These are phyloP conservation scores for Russula abietina DNA, from an alignment of 768 basidiomycete genomes.

Conservation along the genomic window DNA sequence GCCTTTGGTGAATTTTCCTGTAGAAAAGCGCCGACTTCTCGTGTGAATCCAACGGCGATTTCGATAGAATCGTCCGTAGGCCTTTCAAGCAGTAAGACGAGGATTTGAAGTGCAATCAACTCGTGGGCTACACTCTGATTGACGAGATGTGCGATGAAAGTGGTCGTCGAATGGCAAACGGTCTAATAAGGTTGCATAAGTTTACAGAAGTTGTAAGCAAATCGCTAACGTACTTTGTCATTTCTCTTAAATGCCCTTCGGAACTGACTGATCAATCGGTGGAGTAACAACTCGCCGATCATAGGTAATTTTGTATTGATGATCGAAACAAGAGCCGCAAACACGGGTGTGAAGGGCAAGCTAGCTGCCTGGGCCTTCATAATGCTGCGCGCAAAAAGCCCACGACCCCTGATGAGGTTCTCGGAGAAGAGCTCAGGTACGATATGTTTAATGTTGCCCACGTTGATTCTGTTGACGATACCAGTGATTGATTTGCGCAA, in stretches of 20 bases:
- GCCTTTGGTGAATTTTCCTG: conserved; percentile 91
- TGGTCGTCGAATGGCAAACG: conserved; percentile 88
- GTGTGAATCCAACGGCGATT: conserved; percentile 95
- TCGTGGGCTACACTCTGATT: conserved; percentile 84
- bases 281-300: conserved; percentile 87
- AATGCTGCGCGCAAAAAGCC: conserved; percentile 86
- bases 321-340: conserved; percentile 88
- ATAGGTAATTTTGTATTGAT: conserved; percentile 97
- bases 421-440: conserved; percentile 89
- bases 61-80: conserved; percentile 98
- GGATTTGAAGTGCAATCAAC: conserved; percentile 89
- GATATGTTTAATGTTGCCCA: conserved; percentile 91
- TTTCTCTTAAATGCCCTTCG: conserved; percentile 92
- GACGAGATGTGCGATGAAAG: conserved; percentile 59
- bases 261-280: conserved; percentile 91
- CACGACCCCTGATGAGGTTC: conserved; percentile 89
- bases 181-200: conserved; percentile 45
- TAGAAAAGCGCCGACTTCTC: conserved; percentile 94
- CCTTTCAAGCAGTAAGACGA: conserved; percentile 89
- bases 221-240: conserved; percentile 67
- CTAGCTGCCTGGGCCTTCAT: conserved; percentile 99
- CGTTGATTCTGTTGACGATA: conserved; percentile 99
- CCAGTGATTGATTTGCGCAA: conserved; percentile 96
- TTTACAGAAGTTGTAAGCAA: not conserved
- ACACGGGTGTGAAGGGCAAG: conserved; percentile 96